These are phyloP conservation scores for Malania oleifera DNA, from an alignment of 164 flowering plant species.

Conservation along the genomic window DNA sequence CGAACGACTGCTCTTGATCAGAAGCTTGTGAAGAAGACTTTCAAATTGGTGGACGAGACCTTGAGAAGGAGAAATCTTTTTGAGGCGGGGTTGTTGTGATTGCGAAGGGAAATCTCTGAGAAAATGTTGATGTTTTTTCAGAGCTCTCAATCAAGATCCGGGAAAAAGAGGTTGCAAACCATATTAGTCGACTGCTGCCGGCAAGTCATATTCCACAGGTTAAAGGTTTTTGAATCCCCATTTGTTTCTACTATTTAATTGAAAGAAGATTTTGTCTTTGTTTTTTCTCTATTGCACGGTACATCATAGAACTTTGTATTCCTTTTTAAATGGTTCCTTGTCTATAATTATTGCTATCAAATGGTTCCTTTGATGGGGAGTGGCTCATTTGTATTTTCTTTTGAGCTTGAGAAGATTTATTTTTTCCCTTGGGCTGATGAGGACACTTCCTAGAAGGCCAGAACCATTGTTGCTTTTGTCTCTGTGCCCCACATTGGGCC, in stretches of 20 bases:
- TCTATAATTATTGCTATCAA: too few relatives aligned
- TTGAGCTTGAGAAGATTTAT: too few relatives aligned
- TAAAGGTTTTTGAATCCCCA: slow-evolving; percentile 7
- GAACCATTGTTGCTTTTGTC: too few relatives aligned
- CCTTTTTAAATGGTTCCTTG: too few relatives aligned
- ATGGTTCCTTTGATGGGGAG: too few relatives aligned
- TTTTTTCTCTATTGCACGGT: neutral
- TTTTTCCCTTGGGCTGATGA: too few relatives aligned
- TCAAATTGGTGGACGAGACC: slow-evolving; percentile 96
- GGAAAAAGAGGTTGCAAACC: slow-evolving; percentile 1
- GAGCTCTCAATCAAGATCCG: slow-evolving; percentile 11
- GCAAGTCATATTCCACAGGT: slow-evolving; percentile 6
- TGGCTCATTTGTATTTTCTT: too few relatives aligned
- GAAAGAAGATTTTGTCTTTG: neutral
- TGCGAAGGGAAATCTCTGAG: neutral
- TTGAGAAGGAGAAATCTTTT: slow-evolving; percentile 88
- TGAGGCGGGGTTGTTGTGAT: slow-evolving; percentile 87
- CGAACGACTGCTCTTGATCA: slow-evolving; percentile 97
- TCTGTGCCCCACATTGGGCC: too few relatives aligned
- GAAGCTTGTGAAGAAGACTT: slow-evolving; percentile 95
- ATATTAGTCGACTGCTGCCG: slow-evolving; percentile 2
- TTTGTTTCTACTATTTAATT: neutral
- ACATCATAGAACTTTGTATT: too few relatives aligned
- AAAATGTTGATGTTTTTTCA: slow-evolving; percentile 11
- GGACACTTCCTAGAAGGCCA: too few relatives aligned